These are phyloP conservation scores for Stagonosporopsis rhizophila DNA, from an alignment of 2,329 filamentous ascomycete species.

Conservation along the genomic window DNA sequence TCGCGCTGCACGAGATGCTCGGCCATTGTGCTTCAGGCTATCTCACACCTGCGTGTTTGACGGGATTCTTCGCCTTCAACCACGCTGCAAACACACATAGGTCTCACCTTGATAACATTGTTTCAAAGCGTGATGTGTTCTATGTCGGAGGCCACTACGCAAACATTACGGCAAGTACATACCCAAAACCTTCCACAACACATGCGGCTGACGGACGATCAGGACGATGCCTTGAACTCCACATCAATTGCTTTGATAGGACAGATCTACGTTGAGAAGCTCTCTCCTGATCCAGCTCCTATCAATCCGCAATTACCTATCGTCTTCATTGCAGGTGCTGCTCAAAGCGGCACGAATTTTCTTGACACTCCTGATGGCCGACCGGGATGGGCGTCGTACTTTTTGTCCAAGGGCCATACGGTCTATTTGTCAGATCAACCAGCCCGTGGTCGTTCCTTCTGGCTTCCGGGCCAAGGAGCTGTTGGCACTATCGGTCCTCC, in stretches of 20 bases:
- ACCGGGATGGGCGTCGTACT: constrained; percentile 59
- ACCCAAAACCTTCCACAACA: too few species aligned
- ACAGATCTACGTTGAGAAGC: constrained; percentile 20
- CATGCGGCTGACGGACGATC: background rate
- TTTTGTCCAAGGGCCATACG: constrained; percentile 55
- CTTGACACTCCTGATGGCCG: constrained; percentile 56
- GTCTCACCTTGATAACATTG: background rate
- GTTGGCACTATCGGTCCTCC: constrained; percentile 1
- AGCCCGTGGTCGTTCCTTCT: constrained; percentile 54
- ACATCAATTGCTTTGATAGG: constrained; percentile 10
- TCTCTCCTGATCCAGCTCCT: constrained; percentile 6
- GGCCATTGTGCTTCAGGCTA: too few species aligned
- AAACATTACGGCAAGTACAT: constrained; percentile 17
- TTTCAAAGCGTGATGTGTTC: constrained; percentile 26
- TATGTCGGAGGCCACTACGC: constrained; percentile 26
- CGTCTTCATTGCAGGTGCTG: constrained; percentile 24
- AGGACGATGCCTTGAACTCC: constrained; percentile 10
- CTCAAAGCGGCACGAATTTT: constrained; percentile 32
- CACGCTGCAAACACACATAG: background rate
- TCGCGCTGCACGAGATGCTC: too few species aligned
- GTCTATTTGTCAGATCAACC: constrained; percentile 58
- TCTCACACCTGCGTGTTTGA: background rate
- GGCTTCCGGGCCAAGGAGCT: constrained; percentile 25
- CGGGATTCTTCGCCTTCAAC: background rate
- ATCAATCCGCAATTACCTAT: constrained; percentile 5